Base-by-base conservation (phyloP, 2,329 filamentous ascomycete genomes). In the Didymellaceae sp. region DNA sequence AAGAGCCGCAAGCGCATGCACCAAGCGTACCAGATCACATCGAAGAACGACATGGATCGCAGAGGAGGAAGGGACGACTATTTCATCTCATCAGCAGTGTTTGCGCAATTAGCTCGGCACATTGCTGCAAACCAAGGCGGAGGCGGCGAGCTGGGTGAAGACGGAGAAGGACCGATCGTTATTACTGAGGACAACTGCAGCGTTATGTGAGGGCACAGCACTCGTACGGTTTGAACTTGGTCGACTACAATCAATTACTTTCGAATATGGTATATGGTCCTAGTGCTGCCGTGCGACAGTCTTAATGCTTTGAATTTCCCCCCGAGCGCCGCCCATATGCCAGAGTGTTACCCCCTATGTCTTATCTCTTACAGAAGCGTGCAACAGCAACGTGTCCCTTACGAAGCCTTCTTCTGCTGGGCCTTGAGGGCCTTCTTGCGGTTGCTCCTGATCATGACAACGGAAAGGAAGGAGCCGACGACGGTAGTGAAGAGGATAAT, bases 391-490 rank as follows among this genome's bases (percentile, higher is more conserved):
- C 45, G 48, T 52, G 49, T 48, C 43, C 9, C 45, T 58, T 58
- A 73, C 16, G 62, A 69, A 54, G 87, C 85, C 86, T 95, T 94
- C 86, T 96, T 96, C 82, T 88, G 87, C 49, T 89, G 88, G 77
- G 91, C 92, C 84, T 97, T 99, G 63, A 91, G 87, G 3, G 91
- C 91, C 85, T 94, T 97, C 86, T 97, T 97, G 75, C 89, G 84
- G 82, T 97, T 97, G 82, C 93, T 97, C 74, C 90, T 86, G 78
- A 99, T 97, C 94, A 99, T 99, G 70, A 99, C 93, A 71, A 96
- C 87, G 67, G 89, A 88, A 63, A 99, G 82, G 81, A 99, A 99
- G 54, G 91, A 95, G 58, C 94, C 94, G 55, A 99, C 93, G 53
- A 99, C 91, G 52, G 94, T 91, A 54, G 88, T 92, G 59, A 88